Conservation (phyloP, 2,329 filamentous ascomycete genomes). For the Leptoxyphium fumago region DNA sequence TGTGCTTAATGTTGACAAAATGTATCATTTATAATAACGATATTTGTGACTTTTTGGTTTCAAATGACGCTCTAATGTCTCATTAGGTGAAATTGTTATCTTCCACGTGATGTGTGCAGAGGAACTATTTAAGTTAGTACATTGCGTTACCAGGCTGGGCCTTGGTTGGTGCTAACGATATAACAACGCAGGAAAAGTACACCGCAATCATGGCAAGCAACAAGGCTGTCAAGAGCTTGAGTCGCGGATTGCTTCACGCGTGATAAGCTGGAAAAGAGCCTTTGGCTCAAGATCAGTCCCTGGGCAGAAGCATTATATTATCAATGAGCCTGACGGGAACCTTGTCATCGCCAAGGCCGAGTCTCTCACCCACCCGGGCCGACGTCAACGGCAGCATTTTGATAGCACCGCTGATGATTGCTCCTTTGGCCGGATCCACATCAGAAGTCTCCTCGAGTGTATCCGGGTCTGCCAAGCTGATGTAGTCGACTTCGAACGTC, state of each 20-base stretch:
- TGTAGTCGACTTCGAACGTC: slow-evolving; percentile 74
- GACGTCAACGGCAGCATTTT: slow-evolving; percentile 75
- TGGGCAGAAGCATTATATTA: slow-evolving; percentile 53
- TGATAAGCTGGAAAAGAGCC: background rate
- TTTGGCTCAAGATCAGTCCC: background rate
- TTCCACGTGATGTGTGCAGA: no score
- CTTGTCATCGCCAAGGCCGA: slow-evolving; percentile 53
- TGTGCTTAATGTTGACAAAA: no score
- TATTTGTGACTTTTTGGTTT: no score
- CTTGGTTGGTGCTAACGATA: no score
- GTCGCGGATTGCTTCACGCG: no score
- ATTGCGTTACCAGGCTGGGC: no score
- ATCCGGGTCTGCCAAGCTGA: slow-evolving; percentile 76
- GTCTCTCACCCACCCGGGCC: slow-evolving; percentile 53
- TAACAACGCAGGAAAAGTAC: no score
- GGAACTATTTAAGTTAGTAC: no score
- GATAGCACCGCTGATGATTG: slow-evolving; percentile 76
- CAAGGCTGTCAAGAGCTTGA: background rate
- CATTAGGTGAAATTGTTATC: no score
- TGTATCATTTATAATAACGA: no score
- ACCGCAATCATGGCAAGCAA: background rate
- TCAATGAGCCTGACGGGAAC: slow-evolving; percentile 81
- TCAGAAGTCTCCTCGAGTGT: slow-evolving; percentile 63
- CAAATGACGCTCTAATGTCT: no score
- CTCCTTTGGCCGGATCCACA: slow-evolving; percentile 57